Evolutionary conservation across 331 rosid genomes (phyloP).

Genomic region (Malus hybrid): DNA sequence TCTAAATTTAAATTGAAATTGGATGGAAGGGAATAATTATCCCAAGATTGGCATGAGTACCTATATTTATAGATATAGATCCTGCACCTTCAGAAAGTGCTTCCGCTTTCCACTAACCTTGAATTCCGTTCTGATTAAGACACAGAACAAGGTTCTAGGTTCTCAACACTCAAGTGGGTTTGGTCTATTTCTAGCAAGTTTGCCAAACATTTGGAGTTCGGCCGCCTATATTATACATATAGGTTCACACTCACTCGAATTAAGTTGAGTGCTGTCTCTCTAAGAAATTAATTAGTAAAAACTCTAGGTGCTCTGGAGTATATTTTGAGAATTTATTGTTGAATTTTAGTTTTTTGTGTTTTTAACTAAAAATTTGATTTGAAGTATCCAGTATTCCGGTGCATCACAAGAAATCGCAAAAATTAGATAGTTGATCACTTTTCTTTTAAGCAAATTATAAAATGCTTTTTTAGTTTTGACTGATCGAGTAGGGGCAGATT

Average conservation of each 20-base stretch:
- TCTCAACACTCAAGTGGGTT: constrained; percentile 12
- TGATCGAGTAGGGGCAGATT: no score
- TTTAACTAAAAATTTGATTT: no score
- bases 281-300: neutral
- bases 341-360: no score
- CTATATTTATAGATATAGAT: neutral
- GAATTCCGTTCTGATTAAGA: constrained; percentile 8
- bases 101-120: neutral
- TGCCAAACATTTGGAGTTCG: neutral
- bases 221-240: neutral
- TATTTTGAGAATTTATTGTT: neutral
- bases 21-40: neutral
- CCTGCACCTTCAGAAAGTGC: neutral
- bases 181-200: neutral
- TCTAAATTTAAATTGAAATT: neutral
- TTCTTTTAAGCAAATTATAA: no score
- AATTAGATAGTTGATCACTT: no score
- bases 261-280: neutral
- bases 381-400: no score
- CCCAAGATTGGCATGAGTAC: neutral
- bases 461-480: no score
- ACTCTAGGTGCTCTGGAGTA: no score
- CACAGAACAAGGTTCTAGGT: constrained; percentile 24
- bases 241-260: neutral
- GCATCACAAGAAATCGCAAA: no score